Evolutionary conservation across 257 asterid genomes (phyloP).

Genomic region (Apocynum venetum): DNA sequence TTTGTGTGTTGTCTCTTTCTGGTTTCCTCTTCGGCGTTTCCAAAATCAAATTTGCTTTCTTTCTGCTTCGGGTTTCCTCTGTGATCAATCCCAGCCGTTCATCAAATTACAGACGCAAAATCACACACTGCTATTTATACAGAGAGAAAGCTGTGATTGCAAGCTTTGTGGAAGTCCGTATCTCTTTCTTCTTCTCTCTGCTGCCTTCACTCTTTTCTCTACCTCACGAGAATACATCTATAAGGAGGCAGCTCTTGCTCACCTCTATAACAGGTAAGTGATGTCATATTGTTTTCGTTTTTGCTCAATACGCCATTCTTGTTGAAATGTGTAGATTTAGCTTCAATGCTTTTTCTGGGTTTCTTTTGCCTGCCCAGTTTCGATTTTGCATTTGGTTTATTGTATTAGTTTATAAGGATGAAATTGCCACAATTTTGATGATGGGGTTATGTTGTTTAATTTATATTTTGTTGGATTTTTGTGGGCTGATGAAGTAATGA

Average conservation of each 20-base stretch:
- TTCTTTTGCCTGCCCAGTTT: neutral
- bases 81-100: conserved; percentile 12
- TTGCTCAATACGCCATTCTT: neutral
- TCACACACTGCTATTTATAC: neutral
- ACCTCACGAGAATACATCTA: neutral
- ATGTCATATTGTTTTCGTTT: neutral
- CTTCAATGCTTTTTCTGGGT: conserved; percentile 1
- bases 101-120: neutral
- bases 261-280: conserved; percentile 2
- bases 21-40: conserved; percentile 2
- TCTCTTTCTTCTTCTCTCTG: conserved; percentile 4
- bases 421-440: conserved; percentile 2
- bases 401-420: neutral
- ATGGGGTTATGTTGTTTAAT: neutral
- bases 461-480: neutral
- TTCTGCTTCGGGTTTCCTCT: neutral
- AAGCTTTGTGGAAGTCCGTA: conserved; percentile 4
- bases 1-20: no score
- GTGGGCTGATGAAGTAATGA: neutral
- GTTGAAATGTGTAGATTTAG: neutral
- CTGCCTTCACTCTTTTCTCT: neutral
- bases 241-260: neutral
- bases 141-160: neutral
- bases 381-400: conserved; percentile 6
- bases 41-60: neutral